phyloP scores from a whole-genome alignment of 306 rosid genomes.

The Glycine tomentella region DNA sequence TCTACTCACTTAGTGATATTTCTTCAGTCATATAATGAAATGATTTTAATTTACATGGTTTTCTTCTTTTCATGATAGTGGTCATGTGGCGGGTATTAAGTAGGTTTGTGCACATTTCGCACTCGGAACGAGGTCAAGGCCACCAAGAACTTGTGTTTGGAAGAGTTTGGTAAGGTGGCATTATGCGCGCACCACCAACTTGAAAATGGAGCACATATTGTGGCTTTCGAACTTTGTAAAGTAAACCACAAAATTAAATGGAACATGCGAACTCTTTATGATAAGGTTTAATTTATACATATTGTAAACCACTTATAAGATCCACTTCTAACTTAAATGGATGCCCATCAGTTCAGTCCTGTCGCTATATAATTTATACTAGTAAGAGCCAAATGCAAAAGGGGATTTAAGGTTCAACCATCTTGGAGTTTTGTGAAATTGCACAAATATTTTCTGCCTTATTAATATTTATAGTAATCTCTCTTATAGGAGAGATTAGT shows the following conservation, averaged over 20 bases:
- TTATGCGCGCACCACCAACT: constrained; percentile 39
- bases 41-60: too few relatives aligned
- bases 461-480: too few relatives aligned
- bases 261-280: not conserved
- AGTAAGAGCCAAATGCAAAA: not conserved
- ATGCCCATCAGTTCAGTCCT: not conserved
- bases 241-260: constrained; percentile 25
- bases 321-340: not conserved
- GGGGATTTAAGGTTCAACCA: not conserved
- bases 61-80: constrained; percentile 32
- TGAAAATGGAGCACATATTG: constrained; percentile 36
- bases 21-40: too few relatives aligned
- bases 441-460: too few relatives aligned
- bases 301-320: constrained; percentile 8
- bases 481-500: too few relatives aligned
- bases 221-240: too few relatives aligned
- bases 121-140: constrained; percentile 22
- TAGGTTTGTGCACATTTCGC: constrained; percentile 31
- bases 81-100: constrained; percentile 17
- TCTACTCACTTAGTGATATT: too few relatives aligned
- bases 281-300: not conserved
- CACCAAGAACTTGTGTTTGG: constrained; percentile 43
- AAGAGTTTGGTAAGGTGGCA: constrained; percentile 38
- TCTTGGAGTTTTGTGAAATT: too few relatives aligned
- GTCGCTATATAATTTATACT: not conserved